Evolutionary conservation across 1,284 basidiomycete genomes (phyloP).

Genomic region (Somion occarium): DNA sequence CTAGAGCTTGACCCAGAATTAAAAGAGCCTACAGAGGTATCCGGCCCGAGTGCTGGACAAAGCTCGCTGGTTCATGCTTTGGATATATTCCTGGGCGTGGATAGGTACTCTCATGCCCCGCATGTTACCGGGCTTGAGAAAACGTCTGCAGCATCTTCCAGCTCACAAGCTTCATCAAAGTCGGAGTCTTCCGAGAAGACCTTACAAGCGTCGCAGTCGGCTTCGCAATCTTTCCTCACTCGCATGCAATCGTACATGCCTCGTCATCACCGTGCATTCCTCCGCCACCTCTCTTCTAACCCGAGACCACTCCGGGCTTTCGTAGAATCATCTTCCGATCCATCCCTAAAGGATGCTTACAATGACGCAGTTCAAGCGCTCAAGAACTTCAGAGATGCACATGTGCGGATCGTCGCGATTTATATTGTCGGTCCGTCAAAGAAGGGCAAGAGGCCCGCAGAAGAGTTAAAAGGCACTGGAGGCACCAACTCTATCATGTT

Average conservation of each 20-base stretch:
- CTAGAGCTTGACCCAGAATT: conserved; percentile 50
- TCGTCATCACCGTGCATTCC: conserved; percentile 83
- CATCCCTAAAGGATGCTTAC: conserved; percentile 55
- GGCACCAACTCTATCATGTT: conserved; percentile 82
- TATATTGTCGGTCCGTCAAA: conserved; percentile 78
- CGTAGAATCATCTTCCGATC: conserved; percentile 33
- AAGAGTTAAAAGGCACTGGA: conserved; percentile 70
- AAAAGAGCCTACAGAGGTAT: conserved; percentile 56
- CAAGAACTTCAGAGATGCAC: conserved; percentile 81
- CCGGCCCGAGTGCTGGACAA: conserved; percentile 90
- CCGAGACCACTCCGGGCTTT: conserved; percentile 54
- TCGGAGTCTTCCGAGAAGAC: background rate
- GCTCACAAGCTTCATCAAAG: conserved; percentile 2
- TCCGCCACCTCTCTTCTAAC: conserved; percentile 71
- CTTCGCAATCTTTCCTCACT: conserved; percentile 52
- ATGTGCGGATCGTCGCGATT: conserved; percentile 81
- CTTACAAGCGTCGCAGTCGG: conserved; percentile 11
- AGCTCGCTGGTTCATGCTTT: conserved; percentile 86
- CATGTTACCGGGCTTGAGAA: conserved; percentile 12
- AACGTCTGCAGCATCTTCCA: conserved; percentile 1
- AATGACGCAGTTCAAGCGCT: conserved; percentile 71
- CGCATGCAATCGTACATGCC: conserved; percentile 93
- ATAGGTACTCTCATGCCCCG: conserved; percentile 47
- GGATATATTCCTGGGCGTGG: conserved; percentile 86
- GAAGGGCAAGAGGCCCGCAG: conserved; percentile 17